phyloP scores from a whole-genome alignment of 2,329 filamentous ascomycete genomes.

The Arthroderma uncinatum region DNA sequence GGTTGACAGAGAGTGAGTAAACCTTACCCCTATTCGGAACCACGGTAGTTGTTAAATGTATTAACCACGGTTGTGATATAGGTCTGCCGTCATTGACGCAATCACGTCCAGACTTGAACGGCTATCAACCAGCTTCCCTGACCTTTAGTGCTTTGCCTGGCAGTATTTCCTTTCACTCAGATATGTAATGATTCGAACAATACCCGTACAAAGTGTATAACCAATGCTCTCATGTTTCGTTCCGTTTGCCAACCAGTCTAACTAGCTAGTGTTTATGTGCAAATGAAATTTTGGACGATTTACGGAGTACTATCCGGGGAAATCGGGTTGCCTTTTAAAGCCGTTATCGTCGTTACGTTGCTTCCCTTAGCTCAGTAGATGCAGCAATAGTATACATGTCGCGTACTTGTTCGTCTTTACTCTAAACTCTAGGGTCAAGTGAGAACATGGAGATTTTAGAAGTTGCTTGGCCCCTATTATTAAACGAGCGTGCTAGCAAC shows the following conservation, averaged over 20 bases:
- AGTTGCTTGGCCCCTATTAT: no score
- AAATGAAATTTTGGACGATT: background rate
- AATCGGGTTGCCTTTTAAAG: no score
- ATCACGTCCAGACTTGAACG: constrained; percentile 33
- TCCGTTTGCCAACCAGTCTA: background rate
- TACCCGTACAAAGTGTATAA: background rate
- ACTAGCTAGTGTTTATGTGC: background rate
- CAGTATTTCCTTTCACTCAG: background rate
- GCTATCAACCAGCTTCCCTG: constrained; percentile 25
- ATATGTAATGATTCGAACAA: background rate
- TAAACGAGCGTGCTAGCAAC: no score
- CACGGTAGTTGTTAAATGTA: background rate
- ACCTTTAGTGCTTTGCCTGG: background rate
- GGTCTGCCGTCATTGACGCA: constrained; percentile 35
- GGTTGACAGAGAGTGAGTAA: constrained; percentile 39
- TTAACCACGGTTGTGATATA: constrained; percentile 12
- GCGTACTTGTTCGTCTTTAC: no score
- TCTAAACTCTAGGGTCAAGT: no score
- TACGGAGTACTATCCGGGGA: background rate
- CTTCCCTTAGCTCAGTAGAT: no score
- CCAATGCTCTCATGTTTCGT: background rate
- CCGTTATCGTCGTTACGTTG: no score
- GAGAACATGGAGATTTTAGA: no score
- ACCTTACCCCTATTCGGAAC: background rate
- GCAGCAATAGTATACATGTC: no score